Percentiles rank a stretch among this genome's conserved stretches.
These are phyloP conservation scores for Aschersonia sp. DNA, from an alignment of 2,329 filamentous ascomycete species.

Conservation along the genomic window DNA sequence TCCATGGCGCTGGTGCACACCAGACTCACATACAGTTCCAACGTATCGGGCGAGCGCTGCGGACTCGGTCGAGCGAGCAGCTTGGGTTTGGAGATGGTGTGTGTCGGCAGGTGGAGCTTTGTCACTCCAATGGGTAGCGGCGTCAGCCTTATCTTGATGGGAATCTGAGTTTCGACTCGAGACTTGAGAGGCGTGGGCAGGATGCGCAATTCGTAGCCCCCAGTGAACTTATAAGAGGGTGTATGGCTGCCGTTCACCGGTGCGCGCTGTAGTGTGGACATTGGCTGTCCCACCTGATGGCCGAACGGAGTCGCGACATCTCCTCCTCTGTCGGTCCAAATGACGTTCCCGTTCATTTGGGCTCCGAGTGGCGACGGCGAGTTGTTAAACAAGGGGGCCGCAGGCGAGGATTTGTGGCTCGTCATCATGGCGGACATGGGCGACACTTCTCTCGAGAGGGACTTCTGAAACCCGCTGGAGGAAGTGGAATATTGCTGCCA, in stretches of 20 bases:
- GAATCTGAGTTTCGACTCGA: conserved; percentile 91
- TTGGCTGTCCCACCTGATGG: neutral
- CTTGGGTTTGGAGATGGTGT: conserved; percentile 92
- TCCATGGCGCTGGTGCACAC: conserved; percentile 91
- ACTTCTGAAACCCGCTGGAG: conserved; percentile 31
- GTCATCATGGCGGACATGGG: conserved; percentile 36
- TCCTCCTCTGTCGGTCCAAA: conserved; percentile 16
- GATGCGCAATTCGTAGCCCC: conserved; percentile 36
- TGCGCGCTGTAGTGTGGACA: conserved; percentile 11
- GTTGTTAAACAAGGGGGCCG: conserved; percentile 23
- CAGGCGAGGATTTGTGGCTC: conserved; percentile 38
- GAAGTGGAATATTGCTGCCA: conserved; percentile 34
- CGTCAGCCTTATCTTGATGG: conserved; percentile 66
- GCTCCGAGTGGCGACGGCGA: conserved; percentile 30
- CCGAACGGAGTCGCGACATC: too few relatives aligned
- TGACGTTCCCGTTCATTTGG: conserved; percentile 14
- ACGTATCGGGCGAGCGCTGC: conserved; percentile 53
- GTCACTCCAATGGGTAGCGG: conserved; percentile 63
- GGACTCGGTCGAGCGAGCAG: conserved; percentile 61
- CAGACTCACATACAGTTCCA: conserved; percentile 67
- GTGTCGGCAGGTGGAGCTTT: conserved; percentile 71
- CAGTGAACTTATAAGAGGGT: conserved; percentile 14
- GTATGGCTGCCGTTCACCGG: conserved; percentile 10
- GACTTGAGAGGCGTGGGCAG: conserved; percentile 66
- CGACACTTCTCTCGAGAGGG: conserved; percentile 37